A percentile compares a stretch with the other conserved stretches of the same genome.
These are phyloP conservation scores for Phoenix roebelenii DNA, from an alignment of 176 grass and related monocot genomes.

Conservation along the genomic window DNA sequence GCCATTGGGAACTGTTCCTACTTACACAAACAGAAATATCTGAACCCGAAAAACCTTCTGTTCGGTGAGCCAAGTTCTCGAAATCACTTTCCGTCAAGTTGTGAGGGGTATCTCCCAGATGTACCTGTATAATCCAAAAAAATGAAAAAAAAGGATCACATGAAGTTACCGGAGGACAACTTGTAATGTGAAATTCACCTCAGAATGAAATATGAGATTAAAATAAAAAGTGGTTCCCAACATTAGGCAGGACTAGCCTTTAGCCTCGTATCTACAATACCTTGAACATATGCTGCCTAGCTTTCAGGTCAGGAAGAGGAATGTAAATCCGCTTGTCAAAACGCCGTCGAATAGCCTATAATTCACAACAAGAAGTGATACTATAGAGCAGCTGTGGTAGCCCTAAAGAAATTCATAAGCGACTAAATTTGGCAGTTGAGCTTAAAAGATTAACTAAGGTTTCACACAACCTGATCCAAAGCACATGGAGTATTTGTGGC, in stretches of 20 bases:
- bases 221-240: too few relatives aligned
- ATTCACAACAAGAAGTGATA: constrained; percentile 12
- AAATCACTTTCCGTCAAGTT: constrained; percentile 82
- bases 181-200: too few relatives aligned
- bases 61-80: constrained; percentile 59
- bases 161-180: too few relatives aligned
- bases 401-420: background rate
- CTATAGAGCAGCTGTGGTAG: too few relatives aligned
- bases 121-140: constrained; percentile 35
- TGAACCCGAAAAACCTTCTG: constrained; percentile 94
- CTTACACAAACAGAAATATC: constrained; percentile 94
- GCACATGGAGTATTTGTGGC: constrained; percentile 96
- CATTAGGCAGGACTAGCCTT: too few relatives aligned
- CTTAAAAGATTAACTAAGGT: background rate
- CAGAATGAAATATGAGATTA: too few relatives aligned
- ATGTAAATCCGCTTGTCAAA: constrained; percentile 99
- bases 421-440: too few relatives aligned
- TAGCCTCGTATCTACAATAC: constrained; percentile 24
- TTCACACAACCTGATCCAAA: constrained; percentile 64
- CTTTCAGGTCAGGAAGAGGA: constrained; percentile 88
- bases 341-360: constrained; percentile 77
- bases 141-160: too few relatives aligned
- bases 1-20: background rate
- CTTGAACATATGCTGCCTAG: constrained; percentile 99
- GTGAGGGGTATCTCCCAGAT: constrained; percentile 95